Evolutionary conservation across 495 filamentous ascomycete species (phyloP).

Genomic region (Aspergillus baeticus): DNA sequence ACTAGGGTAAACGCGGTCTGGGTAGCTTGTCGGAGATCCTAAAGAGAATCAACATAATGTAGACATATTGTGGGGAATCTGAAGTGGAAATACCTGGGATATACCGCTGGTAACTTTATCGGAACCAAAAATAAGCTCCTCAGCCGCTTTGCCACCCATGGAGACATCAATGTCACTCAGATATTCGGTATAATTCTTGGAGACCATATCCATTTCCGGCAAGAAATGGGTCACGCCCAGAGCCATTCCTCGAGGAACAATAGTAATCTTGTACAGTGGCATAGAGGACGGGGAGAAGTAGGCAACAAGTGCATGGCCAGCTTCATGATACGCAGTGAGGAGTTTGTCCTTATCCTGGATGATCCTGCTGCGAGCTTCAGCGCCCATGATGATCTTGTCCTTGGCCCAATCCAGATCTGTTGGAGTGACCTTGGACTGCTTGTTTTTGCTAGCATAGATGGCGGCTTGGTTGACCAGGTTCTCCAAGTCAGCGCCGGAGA

Average conservation of each 20-base stretch:
- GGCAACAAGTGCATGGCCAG: conserved; percentile 87
- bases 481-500: conserved; percentile 93
- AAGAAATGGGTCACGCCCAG: conserved; percentile 83
- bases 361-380: conserved; percentile 81
- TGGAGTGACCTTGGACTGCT: conserved; percentile 67
- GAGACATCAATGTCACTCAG: conserved; percentile 74
- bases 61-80: background rate
- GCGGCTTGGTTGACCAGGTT: conserved; percentile 97
- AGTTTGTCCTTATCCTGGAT: conserved; percentile 84
- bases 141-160: conserved; percentile 91
- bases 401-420: conserved; percentile 94
- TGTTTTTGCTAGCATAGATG: conserved; percentile 81
- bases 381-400: conserved; percentile 97
- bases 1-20: conserved; percentile 79
- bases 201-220: conserved; percentile 87
- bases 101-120: conserved; percentile 87
- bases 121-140: conserved; percentile 85
- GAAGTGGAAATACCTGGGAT: conserved; percentile 58
- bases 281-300: conserved; percentile 71
- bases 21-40: conserved; percentile 86
- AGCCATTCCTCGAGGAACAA: conserved; percentile 83
- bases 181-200: conserved; percentile 65
- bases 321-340: conserved; percentile 96
- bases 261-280: conserved; percentile 93
- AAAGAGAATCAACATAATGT: conserved; percentile 6